Evolutionary conservation across 2,329 filamentous ascomycete species (phyloP).

Genomic region (Didymella lethalis): DNA sequence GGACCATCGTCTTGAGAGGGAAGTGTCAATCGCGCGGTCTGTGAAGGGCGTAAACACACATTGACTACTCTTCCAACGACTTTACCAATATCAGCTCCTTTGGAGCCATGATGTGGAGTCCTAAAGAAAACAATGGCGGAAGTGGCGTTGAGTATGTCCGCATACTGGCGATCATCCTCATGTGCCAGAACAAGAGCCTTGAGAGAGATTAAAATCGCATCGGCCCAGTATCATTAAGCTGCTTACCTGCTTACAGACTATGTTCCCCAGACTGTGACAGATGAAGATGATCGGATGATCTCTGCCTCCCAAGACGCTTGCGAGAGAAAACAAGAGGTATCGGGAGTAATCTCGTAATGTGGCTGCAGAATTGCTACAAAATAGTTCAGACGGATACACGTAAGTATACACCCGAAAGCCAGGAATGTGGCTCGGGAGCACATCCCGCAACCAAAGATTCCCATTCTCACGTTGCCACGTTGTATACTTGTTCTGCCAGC

Average conservation of each 20-base stretch:
- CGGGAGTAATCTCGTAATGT: slow-evolving; percentile 5
- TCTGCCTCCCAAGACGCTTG: neutral
- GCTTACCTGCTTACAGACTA: slow-evolving; percentile 1
- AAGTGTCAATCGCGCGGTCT: neutral
- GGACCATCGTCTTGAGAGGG: too few relatives aligned
- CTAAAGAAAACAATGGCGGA: neutral
- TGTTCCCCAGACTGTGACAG: neutral
- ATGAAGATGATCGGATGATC: neutral
- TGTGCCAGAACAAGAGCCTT: slow-evolving; percentile 3
- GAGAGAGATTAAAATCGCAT: neutral
- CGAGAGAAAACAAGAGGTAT: neutral
- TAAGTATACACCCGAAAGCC: neutral
- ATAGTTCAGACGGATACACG: slow-evolving; percentile 6
- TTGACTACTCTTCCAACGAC: slow-evolving; percentile 1
- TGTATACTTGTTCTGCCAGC: too few relatives aligned
- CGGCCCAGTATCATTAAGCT: neutral
- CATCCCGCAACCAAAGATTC: too few relatives aligned
- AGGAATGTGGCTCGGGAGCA: too few relatives aligned
- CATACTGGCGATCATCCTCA: slow-evolving; percentile 1
- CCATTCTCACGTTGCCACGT: too few relatives aligned
- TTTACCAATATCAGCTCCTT: slow-evolving; percentile 1
- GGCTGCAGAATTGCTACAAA: slow-evolving; percentile 4
- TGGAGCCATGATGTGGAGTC: slow-evolving; percentile 1
- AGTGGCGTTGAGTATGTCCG: neutral
- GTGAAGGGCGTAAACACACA: slow-evolving; percentile 2